Evolutionary conservation across 2,329 filamentous ascomycete genomes (phyloP).

Genomic region (Cladorrhinum sp.): DNA sequence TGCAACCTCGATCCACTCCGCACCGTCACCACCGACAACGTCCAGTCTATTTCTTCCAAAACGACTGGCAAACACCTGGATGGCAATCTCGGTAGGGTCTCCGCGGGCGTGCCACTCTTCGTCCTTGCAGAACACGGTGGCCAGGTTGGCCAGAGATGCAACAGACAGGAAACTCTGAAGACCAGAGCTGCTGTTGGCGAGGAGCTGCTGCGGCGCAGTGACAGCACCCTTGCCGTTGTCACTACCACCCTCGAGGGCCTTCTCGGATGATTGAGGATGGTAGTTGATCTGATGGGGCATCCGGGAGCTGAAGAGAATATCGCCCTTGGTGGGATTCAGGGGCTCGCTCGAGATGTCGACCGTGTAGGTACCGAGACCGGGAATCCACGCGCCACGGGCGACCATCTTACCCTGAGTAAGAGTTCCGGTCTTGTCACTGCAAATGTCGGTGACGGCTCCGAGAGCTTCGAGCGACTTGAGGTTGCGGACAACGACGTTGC

Average conservation of each 20-base stretch:
- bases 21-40: slow-evolving; percentile 35
- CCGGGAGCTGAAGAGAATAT: slow-evolving; percentile 32
- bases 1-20: slow-evolving; percentile 45
- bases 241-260: slow-evolving; percentile 3
- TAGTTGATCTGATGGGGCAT: slow-evolving; percentile 24
- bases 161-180: slow-evolving; percentile 46
- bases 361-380: slow-evolving; percentile 50
- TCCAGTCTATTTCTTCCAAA: slow-evolving; percentile 53
- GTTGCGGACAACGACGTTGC: slow-evolving; percentile 57
- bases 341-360: slow-evolving; percentile 56
- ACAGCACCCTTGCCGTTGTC: slow-evolving; percentile 27
- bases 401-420: slow-evolving; percentile 67
- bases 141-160: slow-evolving; percentile 35
- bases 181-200: slow-evolving; percentile 46
- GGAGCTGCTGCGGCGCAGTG: slow-evolving; percentile 31
- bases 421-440: slow-evolving; percentile 69
- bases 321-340: slow-evolving; percentile 59
- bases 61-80: slow-evolving; percentile 70
- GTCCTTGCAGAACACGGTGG: slow-evolving; percentile 35
- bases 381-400: slow-evolving; percentile 60
- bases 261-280: slow-evolving; percentile 11
- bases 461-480: slow-evolving; percentile 66
- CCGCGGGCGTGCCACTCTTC: slow-evolving; percentile 47
- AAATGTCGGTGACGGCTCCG: slow-evolving; percentile 66
- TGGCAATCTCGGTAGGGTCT: slow-evolving; percentile 70